Conservation (phyloP, 2,329 filamentous ascomycete species). For the Coniella lustricola region DNA sequence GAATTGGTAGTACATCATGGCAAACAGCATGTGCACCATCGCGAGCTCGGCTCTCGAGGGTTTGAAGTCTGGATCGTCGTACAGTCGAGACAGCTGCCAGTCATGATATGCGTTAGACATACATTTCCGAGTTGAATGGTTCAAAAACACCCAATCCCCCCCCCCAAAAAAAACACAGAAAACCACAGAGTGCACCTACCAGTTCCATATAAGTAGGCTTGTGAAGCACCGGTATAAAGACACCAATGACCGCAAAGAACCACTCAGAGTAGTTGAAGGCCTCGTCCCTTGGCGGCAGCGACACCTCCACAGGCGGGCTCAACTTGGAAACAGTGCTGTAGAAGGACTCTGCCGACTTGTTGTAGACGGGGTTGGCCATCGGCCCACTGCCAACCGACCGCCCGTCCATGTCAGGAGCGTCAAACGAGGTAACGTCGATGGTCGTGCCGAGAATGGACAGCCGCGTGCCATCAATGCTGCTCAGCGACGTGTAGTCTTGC, state of each 20-base stretch:
- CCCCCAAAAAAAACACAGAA: slow-evolving; percentile 10
- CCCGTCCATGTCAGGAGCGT: slow-evolving; percentile 60
- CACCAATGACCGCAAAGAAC: slow-evolving; percentile 67
- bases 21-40: slow-evolving; percentile 71
- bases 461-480: slow-evolving; percentile 67
- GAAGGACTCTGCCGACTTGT: slow-evolving; percentile 67
- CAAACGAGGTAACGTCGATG: slow-evolving; percentile 70
- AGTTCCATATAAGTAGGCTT: slow-evolving; percentile 64
- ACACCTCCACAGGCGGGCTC: slow-evolving; percentile 48
- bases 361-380: slow-evolving; percentile 45
- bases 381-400: slow-evolving; percentile 36
- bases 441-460: slow-evolving; percentile 74
- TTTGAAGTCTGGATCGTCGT: slow-evolving; percentile 60
- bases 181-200: slow-evolving; percentile 36
- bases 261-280: slow-evolving; percentile 64
- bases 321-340: slow-evolving; percentile 57
- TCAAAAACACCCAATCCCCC: too few relatives aligned
- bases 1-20: slow-evolving; percentile 70
- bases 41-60: slow-evolving; percentile 60
- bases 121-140: too few relatives aligned
- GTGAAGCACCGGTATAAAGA: slow-evolving; percentile 71
- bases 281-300: slow-evolving; percentile 56
- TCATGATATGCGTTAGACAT: not conserved
- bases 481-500: slow-evolving; percentile 57
- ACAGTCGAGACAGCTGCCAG: slow-evolving; percentile 53